Conservation (phyloP, 2,329 filamentous ascomycete genomes). For the Calonectria pseudoturangicola region DNA sequence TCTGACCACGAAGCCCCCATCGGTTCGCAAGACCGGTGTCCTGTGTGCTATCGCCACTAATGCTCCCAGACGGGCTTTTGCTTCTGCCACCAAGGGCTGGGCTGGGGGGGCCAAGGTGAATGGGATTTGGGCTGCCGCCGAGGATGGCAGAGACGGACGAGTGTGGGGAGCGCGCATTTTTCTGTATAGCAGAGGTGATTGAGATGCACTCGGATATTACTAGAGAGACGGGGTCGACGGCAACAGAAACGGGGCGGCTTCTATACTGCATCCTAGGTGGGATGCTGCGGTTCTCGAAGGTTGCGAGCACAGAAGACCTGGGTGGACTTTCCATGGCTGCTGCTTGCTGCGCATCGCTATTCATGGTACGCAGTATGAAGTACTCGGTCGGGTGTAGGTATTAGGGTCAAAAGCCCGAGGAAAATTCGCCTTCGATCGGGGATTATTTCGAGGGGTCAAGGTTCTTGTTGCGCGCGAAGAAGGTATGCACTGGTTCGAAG, state of each 20-base stretch:
- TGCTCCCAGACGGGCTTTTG: constrained; percentile 61
- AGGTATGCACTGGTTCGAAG: constrained; percentile 18
- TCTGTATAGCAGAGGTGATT: constrained; percentile 98
- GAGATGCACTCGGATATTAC: constrained; percentile 99
- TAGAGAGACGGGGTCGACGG: constrained; percentile 91
- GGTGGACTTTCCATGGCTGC: constrained; percentile 53
- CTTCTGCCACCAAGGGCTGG: constrained; percentile 63
- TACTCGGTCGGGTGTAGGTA: constrained; percentile 43
- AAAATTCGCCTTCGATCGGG: constrained; percentile 35
- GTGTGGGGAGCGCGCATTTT: constrained; percentile 96
- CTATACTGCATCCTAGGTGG: constrained; percentile 74
- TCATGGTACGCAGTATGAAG: constrained; percentile 55
- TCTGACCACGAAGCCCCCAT: constrained; percentile 96
- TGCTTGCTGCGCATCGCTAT: constrained; percentile 55
- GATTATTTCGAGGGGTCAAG: constrained; percentile 8
- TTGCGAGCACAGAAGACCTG: constrained; percentile 46
- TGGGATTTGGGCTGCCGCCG: constrained; percentile 80
- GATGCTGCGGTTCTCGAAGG: constrained; percentile 53
- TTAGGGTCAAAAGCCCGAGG: constrained; percentile 42
- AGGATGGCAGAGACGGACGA: constrained; percentile 97
- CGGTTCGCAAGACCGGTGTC: constrained; percentile 82
- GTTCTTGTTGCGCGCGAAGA: constrained; percentile 10
- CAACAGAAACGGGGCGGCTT: constrained; percentile 82
- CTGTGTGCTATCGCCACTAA: constrained; percentile 64
- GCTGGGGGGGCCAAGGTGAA: constrained; percentile 71